Percentiles rank a stretch among this genome's conserved stretches.
phyloP scores from a whole-genome alignment of 352 stramenopile genomes.

The Globisporangium apiculatum region DNA sequence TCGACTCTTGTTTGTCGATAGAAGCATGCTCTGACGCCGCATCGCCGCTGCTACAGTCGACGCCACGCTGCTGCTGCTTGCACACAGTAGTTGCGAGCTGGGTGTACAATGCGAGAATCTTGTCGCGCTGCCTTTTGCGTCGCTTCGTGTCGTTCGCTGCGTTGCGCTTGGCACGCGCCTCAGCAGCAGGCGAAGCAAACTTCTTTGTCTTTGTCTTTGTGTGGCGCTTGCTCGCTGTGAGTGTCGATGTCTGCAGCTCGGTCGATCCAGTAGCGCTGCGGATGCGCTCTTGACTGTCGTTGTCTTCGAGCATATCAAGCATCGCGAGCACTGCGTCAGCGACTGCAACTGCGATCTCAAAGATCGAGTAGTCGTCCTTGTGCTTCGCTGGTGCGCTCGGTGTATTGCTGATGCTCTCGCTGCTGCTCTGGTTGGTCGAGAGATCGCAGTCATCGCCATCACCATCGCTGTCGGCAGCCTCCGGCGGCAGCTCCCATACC shows the following conservation, averaged over 20 bases:
- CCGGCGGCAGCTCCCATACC: constrained; percentile 53
- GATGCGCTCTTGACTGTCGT: background rate
- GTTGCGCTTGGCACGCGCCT: constrained; percentile 43
- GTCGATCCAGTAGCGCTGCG: background rate
- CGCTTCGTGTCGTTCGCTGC: constrained; percentile 29
- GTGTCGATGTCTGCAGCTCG: background rate
- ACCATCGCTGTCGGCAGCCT: constrained; percentile 18
- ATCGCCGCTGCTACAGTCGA: background rate
- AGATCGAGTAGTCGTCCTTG: constrained; percentile 21
- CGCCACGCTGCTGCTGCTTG: background rate
- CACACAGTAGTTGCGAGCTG: constrained; percentile 15
- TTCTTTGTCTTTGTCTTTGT: constrained; percentile 25
- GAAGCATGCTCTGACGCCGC: background rate
- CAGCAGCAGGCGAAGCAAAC: constrained; percentile 44
- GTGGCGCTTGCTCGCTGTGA: constrained; percentile 9
- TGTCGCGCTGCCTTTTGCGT: constrained; percentile 28
- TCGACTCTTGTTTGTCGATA: background rate
- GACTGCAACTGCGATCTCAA: constrained; percentile 38
- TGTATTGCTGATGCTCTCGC: background rate
- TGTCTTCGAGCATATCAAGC: constrained; percentile 26
- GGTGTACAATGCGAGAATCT: constrained; percentile 29
- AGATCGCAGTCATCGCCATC: background rate
- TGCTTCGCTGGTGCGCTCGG: background rate
- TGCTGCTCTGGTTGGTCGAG: too few species aligned
- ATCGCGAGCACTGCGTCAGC: constrained; percentile 35